These are phyloP conservation scores for Mycena sp. DNA, from an alignment of 1,284 basidiomycete species.

Conservation along the genomic window DNA sequence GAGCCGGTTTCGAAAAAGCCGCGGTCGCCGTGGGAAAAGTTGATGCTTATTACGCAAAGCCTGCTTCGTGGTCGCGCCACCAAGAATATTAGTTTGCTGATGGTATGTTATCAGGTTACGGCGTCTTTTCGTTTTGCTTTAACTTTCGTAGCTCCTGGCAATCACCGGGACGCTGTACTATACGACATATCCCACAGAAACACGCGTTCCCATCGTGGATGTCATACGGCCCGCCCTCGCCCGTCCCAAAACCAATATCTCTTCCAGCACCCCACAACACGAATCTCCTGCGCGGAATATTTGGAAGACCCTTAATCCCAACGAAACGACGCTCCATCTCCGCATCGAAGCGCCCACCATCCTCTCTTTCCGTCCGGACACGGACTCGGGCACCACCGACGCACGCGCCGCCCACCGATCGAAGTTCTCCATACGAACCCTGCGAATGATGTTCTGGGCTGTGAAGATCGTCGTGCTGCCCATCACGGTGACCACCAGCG, in stretches of 20 bases:
- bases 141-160: slow-evolving; percentile 66
- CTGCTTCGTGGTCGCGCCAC: slow-evolving; percentile 77
- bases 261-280: slow-evolving; percentile 39
- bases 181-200: slow-evolving; percentile 61
- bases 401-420: slow-evolving; percentile 45
- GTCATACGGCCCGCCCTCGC: slow-evolving; percentile 47
- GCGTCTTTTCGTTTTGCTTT: slow-evolving; percentile 19
- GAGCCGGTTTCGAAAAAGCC: slow-evolving; percentile 44
- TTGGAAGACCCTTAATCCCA: slow-evolving; percentile 87
- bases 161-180: slow-evolving; percentile 79
- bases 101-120: slow-evolving; percentile 57
- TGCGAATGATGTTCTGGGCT: slow-evolving; percentile 74
- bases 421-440: slow-evolving; percentile 57
- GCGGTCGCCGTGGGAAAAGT: slow-evolving; percentile 54
- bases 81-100: slow-evolving; percentile 82
- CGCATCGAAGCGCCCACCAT: slow-evolving; percentile 84
- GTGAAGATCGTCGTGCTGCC: slow-evolving; percentile 88
- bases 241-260: slow-evolving; percentile 39
- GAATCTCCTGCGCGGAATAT: slow-evolving; percentile 68
- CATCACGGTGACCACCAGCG: slow-evolving; percentile 79
- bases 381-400: slow-evolving; percentile 15
- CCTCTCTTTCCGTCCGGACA: slow-evolving; percentile 48
- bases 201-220: slow-evolving; percentile 37
- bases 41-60: slow-evolving; percentile 54
- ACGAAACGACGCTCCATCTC: slow-evolving; percentile 77